A percentile compares a stretch with the other conserved stretches of the same genome.
phyloP scores from a whole-genome alignment of 352 stramenopile species.

The Phytophthora litchii region DNA sequence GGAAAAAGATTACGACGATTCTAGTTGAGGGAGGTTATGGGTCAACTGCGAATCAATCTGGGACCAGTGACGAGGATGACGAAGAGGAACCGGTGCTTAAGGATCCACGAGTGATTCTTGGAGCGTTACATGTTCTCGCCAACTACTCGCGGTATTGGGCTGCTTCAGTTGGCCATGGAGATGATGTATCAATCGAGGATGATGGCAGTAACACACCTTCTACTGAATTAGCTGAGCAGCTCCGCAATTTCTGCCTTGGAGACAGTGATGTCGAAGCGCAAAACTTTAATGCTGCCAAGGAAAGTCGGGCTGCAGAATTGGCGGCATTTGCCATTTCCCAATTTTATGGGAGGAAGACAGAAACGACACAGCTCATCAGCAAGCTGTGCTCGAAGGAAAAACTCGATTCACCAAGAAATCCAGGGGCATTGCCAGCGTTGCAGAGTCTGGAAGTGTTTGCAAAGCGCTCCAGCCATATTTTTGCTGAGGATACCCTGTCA shows the following conservation, averaged over 20 bases:
- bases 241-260: conserved; percentile 61
- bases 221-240: conserved; percentile 38
- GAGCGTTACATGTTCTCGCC: conserved; percentile 52
- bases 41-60: conserved; percentile 11
- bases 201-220: conserved; percentile 38
- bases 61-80: conserved; percentile 33
- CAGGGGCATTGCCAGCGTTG: conserved; percentile 40
- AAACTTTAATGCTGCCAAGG: conserved; percentile 32
- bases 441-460: conserved; percentile 70
- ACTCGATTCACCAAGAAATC: conserved; percentile 28
- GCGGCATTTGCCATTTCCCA: conserved; percentile 54
- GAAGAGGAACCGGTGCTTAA: conserved; percentile 40
- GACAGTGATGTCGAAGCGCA: conserved; percentile 28
- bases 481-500: conserved; percentile 36
- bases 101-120: conserved; percentile 57
- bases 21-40: conserved; percentile 32
- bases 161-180: conserved; percentile 11
- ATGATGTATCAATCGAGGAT: conserved; percentile 24
- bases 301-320: conserved; percentile 58
- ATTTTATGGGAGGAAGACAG: conserved; percentile 46
- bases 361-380: conserved; percentile 42
- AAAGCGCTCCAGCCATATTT: conserved; percentile 51
- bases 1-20: conserved; percentile 53
- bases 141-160: conserved; percentile 64
- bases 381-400: conserved; percentile 65